Base-by-base conservation (phyloP, 768 basidiomycete species). In the Leccinellum rugosiceps region DNA sequence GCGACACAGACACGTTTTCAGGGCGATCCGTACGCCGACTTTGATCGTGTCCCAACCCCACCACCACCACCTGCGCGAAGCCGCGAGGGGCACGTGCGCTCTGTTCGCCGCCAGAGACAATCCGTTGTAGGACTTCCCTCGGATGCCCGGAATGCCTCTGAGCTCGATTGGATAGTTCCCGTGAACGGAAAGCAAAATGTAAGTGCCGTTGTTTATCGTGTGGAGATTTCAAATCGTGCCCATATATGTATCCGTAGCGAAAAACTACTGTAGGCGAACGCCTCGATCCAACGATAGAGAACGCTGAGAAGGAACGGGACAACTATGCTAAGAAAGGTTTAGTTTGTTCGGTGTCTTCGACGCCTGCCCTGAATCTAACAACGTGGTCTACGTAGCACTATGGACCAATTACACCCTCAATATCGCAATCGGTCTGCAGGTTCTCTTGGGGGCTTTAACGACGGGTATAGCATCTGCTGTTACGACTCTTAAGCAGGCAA, bases 361-460 rank as follows among this genome's bases (percentile, higher is more conserved):
- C 2, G 44, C n/a, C 43, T 44, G 21, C 14, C 44, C 23, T 45
- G 44, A 45, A 15, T 38, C 54, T 66, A 26, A 31, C 23, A 23
- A 46, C 15, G 26, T 13, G 45, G 19, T 13, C 26, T 34, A 6
- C 56, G 21, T 51, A 78, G 78, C 77, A 8, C 52, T 63, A 54
- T 58, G 56, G 49, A 72, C 72, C 5, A 65, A 66, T 0, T 72
- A 69, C 51, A 66, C 70, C 6, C 70, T 79, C 34, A 79, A 79
- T 54, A 53, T 74, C 13, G 85, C 86, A 0, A 88, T 88, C 45
- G 79, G 77, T 13, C 53, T 86, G 35, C 88, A 89, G 65, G 82
- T 89, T 4, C 38, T 85, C 0, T 70, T 89, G 28, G 87, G 86
- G 6, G 80, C 87, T 2, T 72, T 90, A 28, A 88, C 85, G 6